Evolutionary conservation across 129 eudicot genomes (phyloP).

Genomic region (Apium graveolens): DNA sequence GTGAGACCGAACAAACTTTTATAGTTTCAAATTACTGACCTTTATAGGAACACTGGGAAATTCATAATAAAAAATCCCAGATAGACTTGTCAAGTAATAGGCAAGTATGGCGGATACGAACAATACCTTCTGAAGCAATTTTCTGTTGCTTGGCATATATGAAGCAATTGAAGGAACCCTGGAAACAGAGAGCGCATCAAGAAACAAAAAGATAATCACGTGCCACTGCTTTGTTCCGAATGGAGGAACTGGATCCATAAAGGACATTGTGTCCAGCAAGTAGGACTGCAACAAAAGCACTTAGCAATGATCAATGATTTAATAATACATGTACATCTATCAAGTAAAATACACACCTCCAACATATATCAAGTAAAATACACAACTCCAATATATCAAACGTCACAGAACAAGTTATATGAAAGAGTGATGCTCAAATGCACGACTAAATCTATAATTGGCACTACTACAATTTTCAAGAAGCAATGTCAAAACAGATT

Average conservation of each 20-base stretch:
- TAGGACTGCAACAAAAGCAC: conserved; percentile 34
- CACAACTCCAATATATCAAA: background rate
- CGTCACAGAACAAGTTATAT: background rate
- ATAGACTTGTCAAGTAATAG: background rate
- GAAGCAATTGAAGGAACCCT: conserved; percentile 67
- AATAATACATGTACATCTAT: background rate
- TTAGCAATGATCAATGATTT: background rate
- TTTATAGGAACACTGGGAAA: background rate
- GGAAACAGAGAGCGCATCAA: conserved; percentile 73
- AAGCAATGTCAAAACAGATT: background rate
- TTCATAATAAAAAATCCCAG: background rate
- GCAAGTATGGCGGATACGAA: background rate
- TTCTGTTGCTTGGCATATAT: conserved; percentile 46
- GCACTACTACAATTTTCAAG: background rate
- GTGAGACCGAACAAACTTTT: background rate
- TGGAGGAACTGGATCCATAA: conserved; percentile 75
- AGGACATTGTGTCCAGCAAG: conserved; percentile 79
- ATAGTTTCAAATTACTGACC: background rate
- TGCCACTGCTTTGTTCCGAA: conserved; percentile 86
- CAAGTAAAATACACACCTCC: background rate
- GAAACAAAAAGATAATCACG: conserved; percentile 53
- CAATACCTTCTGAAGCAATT: conserved; percentile 58
- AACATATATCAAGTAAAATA: background rate
- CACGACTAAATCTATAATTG: background rate
- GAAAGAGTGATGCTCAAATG: background rate